Base-by-base conservation (phyloP, 2,329 filamentous ascomycete genomes). In the Neoscytalidium dimidiatum region DNA sequence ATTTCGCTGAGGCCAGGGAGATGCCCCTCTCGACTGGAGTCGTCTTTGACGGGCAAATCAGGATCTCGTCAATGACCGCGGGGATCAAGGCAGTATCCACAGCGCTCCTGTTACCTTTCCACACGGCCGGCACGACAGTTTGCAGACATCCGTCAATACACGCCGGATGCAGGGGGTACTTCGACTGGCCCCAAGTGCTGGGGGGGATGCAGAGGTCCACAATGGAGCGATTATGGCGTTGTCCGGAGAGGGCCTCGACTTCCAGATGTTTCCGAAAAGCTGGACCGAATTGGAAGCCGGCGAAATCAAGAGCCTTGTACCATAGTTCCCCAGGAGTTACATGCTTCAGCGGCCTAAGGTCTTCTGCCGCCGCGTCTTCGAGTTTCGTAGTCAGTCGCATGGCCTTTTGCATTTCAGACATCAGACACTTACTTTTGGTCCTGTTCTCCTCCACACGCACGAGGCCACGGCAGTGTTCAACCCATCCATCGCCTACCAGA, bases 161-260 rank as follows among this genome's bases (percentile, higher is more conserved):
- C 7, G 73, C 67, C 3, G 77, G 77, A 64, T 79, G 77, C 33
- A 79, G 62, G 3, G 63, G 38, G 60, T 79, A 78, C 3, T 19
- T 19, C 11, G 75, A 77, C 56, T 76, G 71, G n/a, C 23, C 4
- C 4, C n/a, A 31, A 26, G 17, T 33, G 60, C 52, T 48, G 64
- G 52, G 48, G 9, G 70, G 71, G 23, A 66, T 62, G 23, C 48
- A 43, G 1, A 71, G 49, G 14, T 63, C 67, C 31, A 71, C 64
- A 4, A 26, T 33, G 6, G 68, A 52, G 14, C 69, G 64, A 31
- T 62, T 64, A 13, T 26, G n/a, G 5, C 64, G 64, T 5, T 44
- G 52, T 6, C 61, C 51, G 2, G 17, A 48, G 17, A 64, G 65
- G 13, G 66, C 51, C 21, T 69, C 63, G 13, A 72, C 51, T 11